Percentiles rank a stretch among this genome's conserved stretches.
Conservation (phyloP, 768 basidiomycete species). For the Leccinum fibrillosum region DNA sequence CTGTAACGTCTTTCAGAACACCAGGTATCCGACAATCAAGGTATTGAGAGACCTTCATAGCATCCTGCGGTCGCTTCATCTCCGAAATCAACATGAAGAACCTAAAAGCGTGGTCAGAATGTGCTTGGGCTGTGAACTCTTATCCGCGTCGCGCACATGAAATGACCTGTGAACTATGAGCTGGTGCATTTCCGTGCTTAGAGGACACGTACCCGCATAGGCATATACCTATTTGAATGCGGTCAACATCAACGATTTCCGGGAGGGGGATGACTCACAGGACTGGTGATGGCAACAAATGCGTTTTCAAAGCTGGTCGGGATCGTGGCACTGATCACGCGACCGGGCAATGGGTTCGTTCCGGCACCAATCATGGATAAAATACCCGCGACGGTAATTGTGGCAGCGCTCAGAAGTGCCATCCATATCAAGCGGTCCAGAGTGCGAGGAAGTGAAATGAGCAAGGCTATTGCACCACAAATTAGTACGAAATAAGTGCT, state of each 20-base stretch:
- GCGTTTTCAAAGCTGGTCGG: constrained; percentile 40
- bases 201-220: constrained; percentile 7
- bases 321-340: constrained; percentile 29
- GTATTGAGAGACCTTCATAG: constrained; percentile 45
- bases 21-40: constrained; percentile 14
- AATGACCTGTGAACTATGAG: constrained; percentile 39
- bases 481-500: constrained; percentile 44
- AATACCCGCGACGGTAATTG: constrained; percentile 45
- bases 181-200: not conserved
- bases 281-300: constrained; percentile 3
- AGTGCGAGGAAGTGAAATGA: constrained; percentile 8
- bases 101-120: constrained; percentile 29
- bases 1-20: not conserved
- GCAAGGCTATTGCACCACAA: constrained; percentile 31
- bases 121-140: not conserved
- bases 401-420: constrained; percentile 35
- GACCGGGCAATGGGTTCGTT: constrained; percentile 39
- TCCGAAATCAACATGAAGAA: constrained; percentile 60
- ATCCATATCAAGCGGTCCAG: constrained; percentile 43
- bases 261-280: not conserved
- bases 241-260: not conserved
- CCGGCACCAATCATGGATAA: constrained; percentile 52
- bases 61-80: constrained; percentile 48
- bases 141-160: constrained; percentile 37
- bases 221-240: not conserved